Evolutionary conservation across 2,329 filamentous ascomycete genomes (phyloP).

Genomic region (Aspergillus versicolor): DNA sequence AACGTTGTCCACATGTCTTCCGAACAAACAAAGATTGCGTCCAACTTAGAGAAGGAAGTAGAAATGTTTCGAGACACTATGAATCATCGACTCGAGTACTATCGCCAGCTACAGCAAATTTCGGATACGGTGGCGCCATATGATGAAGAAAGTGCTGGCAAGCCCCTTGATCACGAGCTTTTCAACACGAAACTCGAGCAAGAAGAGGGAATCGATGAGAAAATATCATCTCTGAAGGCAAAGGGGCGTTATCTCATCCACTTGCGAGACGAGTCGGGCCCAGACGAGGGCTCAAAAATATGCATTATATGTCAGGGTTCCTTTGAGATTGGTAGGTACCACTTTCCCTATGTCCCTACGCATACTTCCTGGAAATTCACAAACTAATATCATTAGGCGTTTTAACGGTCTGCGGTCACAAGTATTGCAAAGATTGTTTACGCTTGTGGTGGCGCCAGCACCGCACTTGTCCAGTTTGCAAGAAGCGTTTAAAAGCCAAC

Average conservation of each 20-base stretch:
- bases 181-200: constrained; percentile 42
- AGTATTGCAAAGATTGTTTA: constrained; percentile 89
- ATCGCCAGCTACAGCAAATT: constrained; percentile 84
- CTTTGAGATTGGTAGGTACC: constrained; percentile 70
- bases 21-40: constrained; percentile 53
- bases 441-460: constrained; percentile 72
- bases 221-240: constrained; percentile 63
- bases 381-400: constrained; percentile 30
- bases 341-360: neutral
- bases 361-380: neutral
- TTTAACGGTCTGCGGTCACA: constrained; percentile 80
- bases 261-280: constrained; percentile 60
- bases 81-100: constrained; percentile 86
- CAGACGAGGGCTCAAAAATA: constrained; percentile 60
- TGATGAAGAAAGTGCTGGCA: constrained; percentile 60
- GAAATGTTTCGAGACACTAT: constrained; percentile 74
- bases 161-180: constrained; percentile 54
- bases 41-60: constrained; percentile 61
- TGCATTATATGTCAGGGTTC: constrained; percentile 82
- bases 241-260: constrained; percentile 75
- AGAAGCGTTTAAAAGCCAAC: constrained; percentile 60
- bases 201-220: constrained; percentile 56
- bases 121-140: constrained; percentile 82
- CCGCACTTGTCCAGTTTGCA: constrained; percentile 81
- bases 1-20: constrained; percentile 55